Conservation (phyloP, 768 basidiomycete species). For the Cantharellus anzutake region DNA sequence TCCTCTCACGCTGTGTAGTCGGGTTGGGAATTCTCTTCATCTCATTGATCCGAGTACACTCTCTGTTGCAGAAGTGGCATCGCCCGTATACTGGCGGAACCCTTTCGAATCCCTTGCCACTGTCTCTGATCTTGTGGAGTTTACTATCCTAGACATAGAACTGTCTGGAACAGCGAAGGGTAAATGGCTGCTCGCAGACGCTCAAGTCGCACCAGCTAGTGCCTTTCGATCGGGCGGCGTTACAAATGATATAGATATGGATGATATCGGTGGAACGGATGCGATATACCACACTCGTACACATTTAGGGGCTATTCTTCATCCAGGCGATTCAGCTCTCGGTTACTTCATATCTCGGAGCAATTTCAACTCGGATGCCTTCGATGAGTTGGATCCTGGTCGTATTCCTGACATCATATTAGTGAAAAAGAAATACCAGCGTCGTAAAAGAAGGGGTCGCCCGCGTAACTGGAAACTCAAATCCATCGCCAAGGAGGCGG, state of each 20-base stretch:
- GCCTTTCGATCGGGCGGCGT: conserved; percentile 34
- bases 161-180: conserved; percentile 52
- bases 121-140: conserved; percentile 77
- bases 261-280: conserved; percentile 35
- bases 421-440: conserved; percentile 90
- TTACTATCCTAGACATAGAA: conserved; percentile 88
- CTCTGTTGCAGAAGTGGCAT: conserved; percentile 58
- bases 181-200: conserved; percentile 70
- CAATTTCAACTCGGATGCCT: conserved; percentile 88
- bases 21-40: conserved; percentile 83
- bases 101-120: conserved; percentile 74
- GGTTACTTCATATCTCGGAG: conserved; percentile 78
- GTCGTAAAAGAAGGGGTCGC: conserved; percentile 77
- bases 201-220: conserved; percentile 73
- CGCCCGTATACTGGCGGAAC: conserved; percentile 75
- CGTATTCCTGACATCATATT: conserved; percentile 83
- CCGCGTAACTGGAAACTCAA: conserved; percentile 72
- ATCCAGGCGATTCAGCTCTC: conserved; percentile 85
- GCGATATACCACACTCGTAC: conserved; percentile 92
- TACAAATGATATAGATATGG: conserved; percentile 31
- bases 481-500: conserved; percentile 83
- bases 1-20: conserved; percentile 71
- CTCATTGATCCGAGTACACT: conserved; percentile 80
- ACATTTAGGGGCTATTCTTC: conserved; percentile 81
- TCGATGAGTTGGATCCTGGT: conserved; percentile 36